A percentile compares a stretch with the other conserved stretches of the same genome.
Conservation (phyloP, 805 yeast genomes). For the Teunomyces atbi region DNA sequence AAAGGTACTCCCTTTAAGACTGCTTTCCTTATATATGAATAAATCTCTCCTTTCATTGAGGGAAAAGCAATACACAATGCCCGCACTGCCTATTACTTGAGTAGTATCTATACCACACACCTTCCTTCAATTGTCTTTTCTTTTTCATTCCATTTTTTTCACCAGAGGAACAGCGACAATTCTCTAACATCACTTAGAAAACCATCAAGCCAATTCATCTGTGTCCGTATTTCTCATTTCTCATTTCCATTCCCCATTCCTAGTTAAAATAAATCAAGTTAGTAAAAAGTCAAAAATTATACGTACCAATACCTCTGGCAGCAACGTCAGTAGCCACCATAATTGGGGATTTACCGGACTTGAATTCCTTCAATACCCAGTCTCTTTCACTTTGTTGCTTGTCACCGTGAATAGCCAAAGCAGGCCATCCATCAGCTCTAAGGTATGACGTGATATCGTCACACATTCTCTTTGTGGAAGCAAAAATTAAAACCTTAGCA, state of each 20-base stretch:
- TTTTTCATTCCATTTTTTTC: neutral
- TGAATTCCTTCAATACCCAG: conserved; percentile 95
- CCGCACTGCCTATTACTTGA: conserved; percentile 4
- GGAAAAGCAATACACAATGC: conserved; percentile 3
- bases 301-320: conserved; percentile 99
- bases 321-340: conserved; percentile 99
- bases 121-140: neutral
- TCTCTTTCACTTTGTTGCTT: conserved; percentile 97
- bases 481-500: conserved; percentile 82
- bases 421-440: conserved; percentile 98
- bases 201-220: conserved; percentile 5
- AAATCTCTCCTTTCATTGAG: conserved; percentile 1
- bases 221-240: neutral
- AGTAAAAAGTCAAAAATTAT: conserved; percentile 22
- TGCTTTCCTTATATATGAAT: conserved; percentile 3
- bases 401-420: conserved; percentile 98
- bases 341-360: conserved; percentile 87
- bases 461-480: conserved; percentile 97
- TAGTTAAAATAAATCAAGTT: conserved; percentile 14
- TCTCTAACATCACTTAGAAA: conserved; percentile 5
- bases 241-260: conserved; percentile 1
- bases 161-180: neutral
- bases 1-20: conserved; percentile 1
- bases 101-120: conserved; percentile 1
- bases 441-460: conserved; percentile 89